Conservation (phyloP, 345 rosid species). For the Mercurialis annua region DNA sequence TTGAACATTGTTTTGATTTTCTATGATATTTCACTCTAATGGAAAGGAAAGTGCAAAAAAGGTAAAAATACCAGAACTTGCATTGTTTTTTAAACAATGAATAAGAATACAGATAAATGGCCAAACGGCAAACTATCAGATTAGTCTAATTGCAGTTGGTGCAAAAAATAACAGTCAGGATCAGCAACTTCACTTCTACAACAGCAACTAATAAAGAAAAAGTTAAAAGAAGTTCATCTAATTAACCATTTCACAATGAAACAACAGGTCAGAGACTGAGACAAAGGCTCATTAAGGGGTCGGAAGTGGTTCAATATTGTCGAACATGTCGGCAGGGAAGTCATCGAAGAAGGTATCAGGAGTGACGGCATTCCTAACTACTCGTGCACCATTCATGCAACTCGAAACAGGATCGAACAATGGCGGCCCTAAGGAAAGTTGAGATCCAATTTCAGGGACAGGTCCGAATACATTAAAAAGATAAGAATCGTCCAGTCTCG, state of each 20-base stretch:
- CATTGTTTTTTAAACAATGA: no score
- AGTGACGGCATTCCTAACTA: slow-evolving; percentile 20
- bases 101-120: neutral
- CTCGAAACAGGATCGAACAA: slow-evolving; percentile 43
- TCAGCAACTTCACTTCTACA: neutral
- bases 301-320: slow-evolving; percentile 50
- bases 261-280: neutral
- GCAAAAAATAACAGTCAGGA: slow-evolving; percentile 1
- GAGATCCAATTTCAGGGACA: slow-evolving; percentile 35
- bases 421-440: slow-evolving; percentile 38
- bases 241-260: neutral
- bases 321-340: slow-evolving; percentile 69
- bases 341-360: slow-evolving; percentile 64
- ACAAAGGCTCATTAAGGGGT: slow-evolving; percentile 49
- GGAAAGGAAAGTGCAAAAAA: no score
- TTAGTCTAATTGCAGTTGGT: neutral
- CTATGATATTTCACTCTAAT: no score
- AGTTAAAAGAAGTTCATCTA: neutral
- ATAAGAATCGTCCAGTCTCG: slow-evolving; percentile 55
- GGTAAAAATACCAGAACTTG: no score
- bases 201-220: neutral
- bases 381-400: slow-evolving; percentile 20
- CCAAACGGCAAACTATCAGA: neutral
- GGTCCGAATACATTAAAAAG: slow-evolving; percentile 50
- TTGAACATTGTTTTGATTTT: no score